Percentiles rank a stretch among this genome's conserved stretches.
Evolutionary conservation across 1,284 basidiomycete genomes (phyloP).

Genomic region (Sanghuangporus baumii): DNA sequence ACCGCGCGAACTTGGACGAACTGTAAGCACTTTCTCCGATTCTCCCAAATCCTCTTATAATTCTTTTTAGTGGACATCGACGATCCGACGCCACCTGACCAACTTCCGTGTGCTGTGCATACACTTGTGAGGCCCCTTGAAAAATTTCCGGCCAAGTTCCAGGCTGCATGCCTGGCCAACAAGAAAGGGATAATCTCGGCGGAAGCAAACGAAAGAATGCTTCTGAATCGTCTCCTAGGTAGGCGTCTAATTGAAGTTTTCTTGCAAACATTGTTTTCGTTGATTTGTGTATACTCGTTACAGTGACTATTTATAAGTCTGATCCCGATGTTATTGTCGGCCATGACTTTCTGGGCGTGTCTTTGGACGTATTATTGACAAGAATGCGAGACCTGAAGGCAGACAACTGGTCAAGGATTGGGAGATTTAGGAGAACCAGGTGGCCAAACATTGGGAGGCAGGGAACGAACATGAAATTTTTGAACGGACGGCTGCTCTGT

Average conservation of each 20-base stretch:
- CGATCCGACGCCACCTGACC: conserved; percentile 83
- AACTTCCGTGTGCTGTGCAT: conserved; percentile 76
- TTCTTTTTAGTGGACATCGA: conserved; percentile 69
- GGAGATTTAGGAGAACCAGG: conserved; percentile 82
- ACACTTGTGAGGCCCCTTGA: conserved; percentile 95
- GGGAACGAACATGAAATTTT: conserved; percentile 79
- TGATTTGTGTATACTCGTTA: neutral
- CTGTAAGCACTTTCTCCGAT: conserved; percentile 42
- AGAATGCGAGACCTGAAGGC: conserved; percentile 88
- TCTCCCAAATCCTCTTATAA: neutral
- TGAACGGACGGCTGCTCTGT: conserved; percentile 85
- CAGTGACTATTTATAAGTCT: conserved; percentile 77
- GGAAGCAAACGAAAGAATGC: conserved; percentile 78
- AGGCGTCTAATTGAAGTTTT: conserved; percentile 21
- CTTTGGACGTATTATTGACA: conserved; percentile 87
- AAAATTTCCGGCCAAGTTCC: conserved; percentile 84
- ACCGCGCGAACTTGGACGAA: conserved; percentile 87
- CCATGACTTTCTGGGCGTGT: conserved; percentile 91
- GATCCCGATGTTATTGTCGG: conserved; percentile 96
- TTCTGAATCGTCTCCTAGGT: conserved; percentile 82
- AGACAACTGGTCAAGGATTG: conserved; percentile 92
- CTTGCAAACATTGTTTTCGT: neutral
- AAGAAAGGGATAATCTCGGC: conserved; percentile 70
- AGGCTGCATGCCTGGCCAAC: conserved; percentile 58
- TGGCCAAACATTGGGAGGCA: conserved; percentile 83